Conservation (phyloP, 2,329 filamentous ascomycete genomes). For the Phialophora expanda region DNA sequence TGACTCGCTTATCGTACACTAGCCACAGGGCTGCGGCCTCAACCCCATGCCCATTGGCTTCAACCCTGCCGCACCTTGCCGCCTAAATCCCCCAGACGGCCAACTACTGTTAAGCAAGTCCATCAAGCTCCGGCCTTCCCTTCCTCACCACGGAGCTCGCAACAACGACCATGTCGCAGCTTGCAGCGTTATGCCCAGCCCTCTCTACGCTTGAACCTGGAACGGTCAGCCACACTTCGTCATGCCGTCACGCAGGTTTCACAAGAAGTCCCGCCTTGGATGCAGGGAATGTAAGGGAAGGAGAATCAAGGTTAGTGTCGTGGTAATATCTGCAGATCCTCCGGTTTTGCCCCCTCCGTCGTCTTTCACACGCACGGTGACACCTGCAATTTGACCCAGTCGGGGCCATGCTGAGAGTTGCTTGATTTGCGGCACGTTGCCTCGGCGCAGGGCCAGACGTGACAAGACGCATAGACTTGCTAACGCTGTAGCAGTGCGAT, state of each 20-base stretch:
- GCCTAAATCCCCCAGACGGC: not conserved
- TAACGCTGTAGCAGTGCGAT: not conserved
- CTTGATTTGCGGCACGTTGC: no score
- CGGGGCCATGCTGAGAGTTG: no score
- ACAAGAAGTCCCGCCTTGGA: not conserved
- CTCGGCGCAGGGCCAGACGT: not conserved
- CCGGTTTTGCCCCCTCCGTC: not conserved
- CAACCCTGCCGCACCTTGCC: no score
- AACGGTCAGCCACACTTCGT: not conserved
- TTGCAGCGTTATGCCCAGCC: not conserved
- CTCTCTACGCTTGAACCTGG: not conserved
- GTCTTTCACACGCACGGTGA: no score
- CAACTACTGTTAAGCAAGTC: not conserved
- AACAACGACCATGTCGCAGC: not conserved
- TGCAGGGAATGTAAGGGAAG: not conserved
- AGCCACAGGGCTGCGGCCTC: not conserved
- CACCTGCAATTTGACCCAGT: no score
- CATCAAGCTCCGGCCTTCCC: not conserved
- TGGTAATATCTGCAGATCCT: not conserved
- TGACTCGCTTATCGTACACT: not conserved
- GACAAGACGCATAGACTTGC: not conserved
- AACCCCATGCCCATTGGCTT: not conserved
- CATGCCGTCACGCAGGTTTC: conserved; percentile 5
- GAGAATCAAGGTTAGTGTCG: conserved; percentile 3
- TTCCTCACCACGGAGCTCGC: not conserved